Conservation (phyloP, 2,329 filamentous ascomycete genomes). For the Fonsecaea pugnacius region DNA sequence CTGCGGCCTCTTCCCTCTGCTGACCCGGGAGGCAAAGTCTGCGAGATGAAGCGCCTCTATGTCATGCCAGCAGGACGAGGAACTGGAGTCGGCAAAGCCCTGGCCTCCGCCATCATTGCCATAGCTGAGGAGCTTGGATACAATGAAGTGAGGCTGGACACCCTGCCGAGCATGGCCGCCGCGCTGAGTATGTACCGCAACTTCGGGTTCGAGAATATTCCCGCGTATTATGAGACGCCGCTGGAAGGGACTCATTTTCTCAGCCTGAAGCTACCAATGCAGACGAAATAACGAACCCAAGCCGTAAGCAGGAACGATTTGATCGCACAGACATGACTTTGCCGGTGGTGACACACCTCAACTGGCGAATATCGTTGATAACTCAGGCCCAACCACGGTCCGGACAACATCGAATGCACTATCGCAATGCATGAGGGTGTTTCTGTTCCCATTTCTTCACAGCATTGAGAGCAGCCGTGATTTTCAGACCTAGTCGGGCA, state of each 20-base stretch:
- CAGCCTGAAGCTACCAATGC: conserved; percentile 39
- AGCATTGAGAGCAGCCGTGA: conserved; percentile 52
- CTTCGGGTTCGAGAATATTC: conserved; percentile 58
- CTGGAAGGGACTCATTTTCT: conserved; percentile 60
- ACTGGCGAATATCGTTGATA: not conserved
- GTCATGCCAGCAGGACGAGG: conserved; percentile 55
- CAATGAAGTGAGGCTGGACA: conserved; percentile 60
- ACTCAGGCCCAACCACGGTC: not conserved
- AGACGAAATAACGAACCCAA: conserved; percentile 4
- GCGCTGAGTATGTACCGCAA: conserved; percentile 56
- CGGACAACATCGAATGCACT: not conserved
- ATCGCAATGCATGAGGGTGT: conserved; percentile 20
- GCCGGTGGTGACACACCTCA: not conserved
- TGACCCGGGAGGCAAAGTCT: conserved; percentile 35
- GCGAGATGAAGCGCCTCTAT: conserved; percentile 65
- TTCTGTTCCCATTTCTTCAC: conserved; percentile 49
- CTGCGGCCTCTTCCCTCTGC: conserved; percentile 29
- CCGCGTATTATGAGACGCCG: conserved; percentile 61
- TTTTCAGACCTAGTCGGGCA: conserved; percentile 58
- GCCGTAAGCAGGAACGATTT: not conserved
- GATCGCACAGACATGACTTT: not conserved
- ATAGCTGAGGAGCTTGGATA: conserved; percentile 57
- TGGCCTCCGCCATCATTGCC: conserved; percentile 53
- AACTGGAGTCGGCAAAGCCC: conserved; percentile 53
- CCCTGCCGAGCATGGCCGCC: conserved; percentile 56